Evolutionary conservation across 768 basidiomycete genomes (phyloP).

Genomic region (Phanerochaete carnosa): DNA sequence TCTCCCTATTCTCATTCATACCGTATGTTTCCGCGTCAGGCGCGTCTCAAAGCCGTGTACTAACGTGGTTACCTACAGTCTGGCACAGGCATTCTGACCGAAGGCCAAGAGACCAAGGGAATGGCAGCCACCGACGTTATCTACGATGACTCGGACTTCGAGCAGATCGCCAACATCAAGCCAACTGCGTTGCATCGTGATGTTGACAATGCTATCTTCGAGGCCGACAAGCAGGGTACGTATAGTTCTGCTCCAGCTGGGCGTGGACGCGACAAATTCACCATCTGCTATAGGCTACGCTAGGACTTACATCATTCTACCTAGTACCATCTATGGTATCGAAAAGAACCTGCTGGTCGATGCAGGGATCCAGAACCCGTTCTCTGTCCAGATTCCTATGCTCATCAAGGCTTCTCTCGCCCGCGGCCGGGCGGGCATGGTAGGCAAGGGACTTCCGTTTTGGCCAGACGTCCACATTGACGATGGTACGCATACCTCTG

Average conservation of each 20-base stretch:
- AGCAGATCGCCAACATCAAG: conserved; percentile 37
- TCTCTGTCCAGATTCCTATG: conserved; percentile 49
- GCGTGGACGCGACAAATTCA: neutral
- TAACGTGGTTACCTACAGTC: neutral
- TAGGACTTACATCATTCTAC: conserved; percentile 49
- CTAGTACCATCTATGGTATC: conserved; percentile 59
- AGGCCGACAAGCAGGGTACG: conserved; percentile 45
- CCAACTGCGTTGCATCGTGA: conserved; percentile 41
- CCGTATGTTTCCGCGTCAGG: conserved; percentile 16
- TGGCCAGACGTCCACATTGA: conserved; percentile 53
- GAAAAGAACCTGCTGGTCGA: conserved; percentile 45
- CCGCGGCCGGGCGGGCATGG: conserved; percentile 48
- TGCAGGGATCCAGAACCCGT: conserved; percentile 47
- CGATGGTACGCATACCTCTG: conserved; percentile 26
- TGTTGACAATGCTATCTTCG: conserved; percentile 44
- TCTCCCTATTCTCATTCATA: conserved; percentile 54
- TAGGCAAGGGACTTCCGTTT: conserved; percentile 54
- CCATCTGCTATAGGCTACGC: conserved; percentile 37
- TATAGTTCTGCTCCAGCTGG: neutral
- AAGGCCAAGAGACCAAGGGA: conserved; percentile 37
- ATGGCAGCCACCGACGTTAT: conserved; percentile 33
- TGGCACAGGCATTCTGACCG: conserved; percentile 25
- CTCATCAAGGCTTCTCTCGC: conserved; percentile 42
- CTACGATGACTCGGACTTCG: conserved; percentile 45
- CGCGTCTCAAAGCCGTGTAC: neutral